These are phyloP conservation scores for Leishmania gerbilli DNA, from an alignment of 208 protist genomes.

Conservation along the genomic window DNA sequence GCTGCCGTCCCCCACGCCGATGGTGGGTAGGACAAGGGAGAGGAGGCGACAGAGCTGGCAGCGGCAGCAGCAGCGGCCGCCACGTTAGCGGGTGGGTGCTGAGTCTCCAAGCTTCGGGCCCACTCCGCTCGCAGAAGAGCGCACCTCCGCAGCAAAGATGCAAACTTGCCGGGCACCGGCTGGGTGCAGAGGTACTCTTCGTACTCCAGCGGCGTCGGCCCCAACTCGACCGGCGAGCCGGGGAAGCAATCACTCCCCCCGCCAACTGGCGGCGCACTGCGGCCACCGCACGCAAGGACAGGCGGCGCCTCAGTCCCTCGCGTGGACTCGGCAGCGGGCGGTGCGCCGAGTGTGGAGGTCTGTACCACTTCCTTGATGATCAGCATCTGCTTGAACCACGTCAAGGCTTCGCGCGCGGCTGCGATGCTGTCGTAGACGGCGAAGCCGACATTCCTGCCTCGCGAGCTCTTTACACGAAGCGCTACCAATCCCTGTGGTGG, in stretches of 20 bases:
- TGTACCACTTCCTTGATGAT: conserved; percentile 30
- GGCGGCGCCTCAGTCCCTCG: background rate
- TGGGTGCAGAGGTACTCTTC: conserved; percentile 27
- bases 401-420: conserved; percentile 35
- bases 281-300: background rate
- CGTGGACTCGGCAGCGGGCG: background rate
- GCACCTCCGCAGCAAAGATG: conserved; percentile 35
- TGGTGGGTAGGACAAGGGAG: background rate
- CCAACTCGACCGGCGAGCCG: background rate
- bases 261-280: background rate
- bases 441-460: conserved; percentile 55
- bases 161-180: conserved; percentile 19
- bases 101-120: conserved; percentile 25
- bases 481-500: conserved; percentile 45
- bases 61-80: background rate
- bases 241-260: background rate
- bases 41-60: background rate
- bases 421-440: conserved; percentile 50
- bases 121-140: conserved; percentile 43
- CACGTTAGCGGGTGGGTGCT: conserved; percentile 6
- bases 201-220: conserved; percentile 32
- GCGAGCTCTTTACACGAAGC: conserved; percentile 51
- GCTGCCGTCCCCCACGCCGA: background rate
- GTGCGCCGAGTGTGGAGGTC: conserved; percentile 4
- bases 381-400: conserved; percentile 48